Evolutionary conservation across 148 eudicot species (phyloP).

Genomic region (Nyssa sinensis): DNA sequence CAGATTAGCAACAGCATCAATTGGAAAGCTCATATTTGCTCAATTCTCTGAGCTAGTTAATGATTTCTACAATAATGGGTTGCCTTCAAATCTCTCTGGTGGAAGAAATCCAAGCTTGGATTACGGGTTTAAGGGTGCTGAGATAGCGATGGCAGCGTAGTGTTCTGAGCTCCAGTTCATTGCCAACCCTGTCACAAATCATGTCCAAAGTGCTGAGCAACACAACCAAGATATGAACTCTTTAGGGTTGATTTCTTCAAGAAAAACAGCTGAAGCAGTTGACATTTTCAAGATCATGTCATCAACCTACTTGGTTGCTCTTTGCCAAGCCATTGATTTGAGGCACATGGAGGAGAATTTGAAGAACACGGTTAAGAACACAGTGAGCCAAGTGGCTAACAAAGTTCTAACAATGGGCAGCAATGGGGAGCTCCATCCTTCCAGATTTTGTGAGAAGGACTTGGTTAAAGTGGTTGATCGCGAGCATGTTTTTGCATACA

Average conservation of each 20-base stretch:
- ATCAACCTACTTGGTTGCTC: slow-evolving; percentile 11
- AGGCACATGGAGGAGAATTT: slow-evolving; percentile 22
- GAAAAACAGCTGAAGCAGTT: slow-evolving; percentile 16
- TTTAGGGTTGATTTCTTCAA: slow-evolving; percentile 14
- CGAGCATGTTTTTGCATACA: slow-evolving; percentile 13
- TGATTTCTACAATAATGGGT: slow-evolving; percentile 23
- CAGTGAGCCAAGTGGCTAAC: slow-evolving; percentile 16
- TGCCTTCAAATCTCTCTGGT: slow-evolving; percentile 19
- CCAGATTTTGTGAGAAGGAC: slow-evolving; percentile 12
- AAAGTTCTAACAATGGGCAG: slow-evolving; percentile 14
- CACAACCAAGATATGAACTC: slow-evolving; percentile 20
- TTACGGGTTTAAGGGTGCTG: slow-evolving; percentile 19
- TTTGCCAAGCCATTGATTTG: slow-evolving; percentile 19
- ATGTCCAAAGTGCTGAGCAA: slow-evolving; percentile 17
- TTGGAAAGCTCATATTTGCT: slow-evolving; percentile 27
- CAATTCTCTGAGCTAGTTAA: slow-evolving; percentile 27
- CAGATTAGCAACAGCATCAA: slow-evolving; percentile 21
- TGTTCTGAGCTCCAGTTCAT: slow-evolving; percentile 13
- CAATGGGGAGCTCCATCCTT: slow-evolving; percentile 15
- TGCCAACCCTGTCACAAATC: slow-evolving; percentile 16
- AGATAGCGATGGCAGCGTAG: slow-evolving; percentile 17
- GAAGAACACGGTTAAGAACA: slow-evolving; percentile 12
- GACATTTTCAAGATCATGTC: slow-evolving; percentile 16
- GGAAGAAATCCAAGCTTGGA: slow-evolving; percentile 16
- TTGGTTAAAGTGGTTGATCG: slow-evolving; percentile 14